Percentiles rank a stretch among this genome's conserved stretches.
These are phyloP conservation scores for Serendipita sp. DNA, from an alignment of 768 basidiomycete species.

Conservation along the genomic window DNA sequence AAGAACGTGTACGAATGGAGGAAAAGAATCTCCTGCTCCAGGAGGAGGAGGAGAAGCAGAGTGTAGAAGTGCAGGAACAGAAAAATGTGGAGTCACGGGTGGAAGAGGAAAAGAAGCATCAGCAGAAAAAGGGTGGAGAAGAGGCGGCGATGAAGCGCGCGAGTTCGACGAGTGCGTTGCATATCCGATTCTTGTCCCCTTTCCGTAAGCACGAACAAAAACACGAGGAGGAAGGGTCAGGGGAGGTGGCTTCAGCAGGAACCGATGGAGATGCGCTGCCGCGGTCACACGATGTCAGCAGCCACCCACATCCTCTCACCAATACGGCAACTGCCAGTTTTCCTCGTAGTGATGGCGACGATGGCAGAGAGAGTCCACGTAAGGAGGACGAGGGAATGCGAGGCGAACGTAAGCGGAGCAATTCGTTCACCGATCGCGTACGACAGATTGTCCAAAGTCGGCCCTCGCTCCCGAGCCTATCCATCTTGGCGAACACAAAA, in stretches of 20 bases:
- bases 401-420: background rate
- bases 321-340: background rate
- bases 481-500: background rate
- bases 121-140: background rate
- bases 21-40: too few relatives aligned
- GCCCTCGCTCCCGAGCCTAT: constrained; percentile 1
- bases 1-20: background rate
- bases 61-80: too few relatives aligned
- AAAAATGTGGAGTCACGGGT: background rate
- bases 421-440: background rate
- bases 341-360: too few relatives aligned
- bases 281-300: too few relatives aligned
- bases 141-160: background rate
- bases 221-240: too few relatives aligned
- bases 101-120: background rate
- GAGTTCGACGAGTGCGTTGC: background rate
- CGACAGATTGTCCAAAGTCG: background rate
- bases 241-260: too few relatives aligned
- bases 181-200: background rate
- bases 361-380: background rate
- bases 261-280: too few relatives aligned
- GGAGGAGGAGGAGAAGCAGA: too few relatives aligned
- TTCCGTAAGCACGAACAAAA: too few relatives aligned
- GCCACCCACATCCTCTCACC: background rate
- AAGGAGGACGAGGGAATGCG: background rate